These are phyloP conservation scores for Neurospora sp. DNA, from an alignment of 495 filamentous ascomycete genomes.

Conservation along the genomic window DNA sequence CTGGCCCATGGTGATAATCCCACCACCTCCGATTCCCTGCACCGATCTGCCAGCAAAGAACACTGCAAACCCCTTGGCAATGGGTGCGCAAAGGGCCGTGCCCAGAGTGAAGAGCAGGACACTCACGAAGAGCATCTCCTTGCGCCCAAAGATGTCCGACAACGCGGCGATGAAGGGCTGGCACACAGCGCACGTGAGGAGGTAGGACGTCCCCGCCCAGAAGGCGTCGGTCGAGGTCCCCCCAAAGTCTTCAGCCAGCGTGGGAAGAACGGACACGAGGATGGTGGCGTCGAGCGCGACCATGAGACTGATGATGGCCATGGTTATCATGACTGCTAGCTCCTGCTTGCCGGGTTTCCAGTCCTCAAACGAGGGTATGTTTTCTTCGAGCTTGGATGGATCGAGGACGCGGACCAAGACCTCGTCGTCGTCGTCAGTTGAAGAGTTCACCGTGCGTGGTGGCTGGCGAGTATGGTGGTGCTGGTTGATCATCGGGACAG, in stretches of 20 bases:
- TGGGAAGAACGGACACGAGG: conserved; percentile 34
- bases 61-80: conserved; percentile 38
- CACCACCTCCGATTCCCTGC: conserved; percentile 76
- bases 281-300: conserved; percentile 48
- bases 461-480: background rate
- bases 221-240: conserved; percentile 40
- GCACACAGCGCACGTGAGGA: conserved; percentile 35
- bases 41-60: conserved; percentile 68
- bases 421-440: background rate
- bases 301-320: conserved; percentile 39
- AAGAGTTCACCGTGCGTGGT: background rate
- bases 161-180: conserved; percentile 40
- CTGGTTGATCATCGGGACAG: background rate
- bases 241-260: conserved; percentile 31
- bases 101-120: conserved; percentile 36
- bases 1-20: conserved; percentile 71
- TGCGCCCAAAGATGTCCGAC: conserved; percentile 44
- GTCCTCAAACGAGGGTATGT: conserved; percentile 10
- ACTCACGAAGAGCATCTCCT: conserved; percentile 30
- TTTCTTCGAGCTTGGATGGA: conserved; percentile 6
- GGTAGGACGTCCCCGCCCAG: conserved; percentile 46
- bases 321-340: conserved; percentile 30
- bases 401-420: background rate
- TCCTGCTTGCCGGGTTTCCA: conserved; percentile 30
- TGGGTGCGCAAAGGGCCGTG: conserved; percentile 29